Base-by-base conservation (phyloP, 257 asterid genomes). In the Solanum paucissectum region DNA sequence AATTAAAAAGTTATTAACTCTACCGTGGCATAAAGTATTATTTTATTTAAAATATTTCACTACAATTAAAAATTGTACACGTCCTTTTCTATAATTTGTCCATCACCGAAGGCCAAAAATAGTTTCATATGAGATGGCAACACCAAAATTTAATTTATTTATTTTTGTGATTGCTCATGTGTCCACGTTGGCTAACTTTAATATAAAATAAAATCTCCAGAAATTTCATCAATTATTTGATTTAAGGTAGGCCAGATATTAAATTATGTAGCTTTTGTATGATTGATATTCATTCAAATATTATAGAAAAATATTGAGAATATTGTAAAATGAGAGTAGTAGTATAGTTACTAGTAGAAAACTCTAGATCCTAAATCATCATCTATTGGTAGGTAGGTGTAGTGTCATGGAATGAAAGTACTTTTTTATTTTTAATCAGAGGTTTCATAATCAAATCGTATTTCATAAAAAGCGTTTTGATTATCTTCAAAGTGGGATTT, bases 151-250 rank as follows among this genome's bases (percentile, higher is more conserved):
- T 82, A 29, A 18, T 36, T 82, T 49, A 27, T 44, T 69, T 79
- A 77, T 42, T 7, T 29, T 82, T 82, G 7, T 49, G 85, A 82
- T 29, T 29, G 69, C 42, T 49, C 44, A 29, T 12, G 21, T 18
- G 44, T 29, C 69, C 85, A 81, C 42, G 20, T 81, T 16, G 18
- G 4, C 20, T 46, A 81, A 81, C n/a, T 79, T 81, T 32, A 81
- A 2, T 81, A 81, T 81, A 46, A 46, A 81, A 81, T 81, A 9
- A 81, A 9, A 82, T 18, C 18, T 29, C 9, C 21, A 29, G 4
- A 81, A 81, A 44, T 29, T 29, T 82, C 52, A 74, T 44, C 69
- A 82, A 49, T 82, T 82, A 82, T 82, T 82, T 82, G 21, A 29
- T 29, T 8, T 13, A 29, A 49, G 69, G 69, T 46, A 37, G 69